Conservation (phyloP, 768 basidiomycete species). For the Rhizopogon salebrosus region DNA sequence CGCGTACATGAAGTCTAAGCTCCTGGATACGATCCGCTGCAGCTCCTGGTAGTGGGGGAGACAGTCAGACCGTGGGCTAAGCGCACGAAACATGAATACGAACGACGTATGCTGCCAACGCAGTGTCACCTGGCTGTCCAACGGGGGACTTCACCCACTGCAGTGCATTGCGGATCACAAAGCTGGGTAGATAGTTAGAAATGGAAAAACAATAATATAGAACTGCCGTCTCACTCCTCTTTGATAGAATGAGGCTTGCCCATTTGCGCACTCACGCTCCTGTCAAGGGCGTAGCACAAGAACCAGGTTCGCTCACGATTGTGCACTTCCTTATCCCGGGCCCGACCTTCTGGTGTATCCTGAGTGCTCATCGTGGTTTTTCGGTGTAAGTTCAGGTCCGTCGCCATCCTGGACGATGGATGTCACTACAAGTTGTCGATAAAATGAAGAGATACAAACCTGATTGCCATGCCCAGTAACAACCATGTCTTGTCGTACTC, state of each 20-base stretch:
- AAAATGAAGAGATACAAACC: constrained; percentile 36
- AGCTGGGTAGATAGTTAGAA: constrained; percentile 38
- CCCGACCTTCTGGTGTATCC: constrained; percentile 75
- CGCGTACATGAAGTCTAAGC: constrained; percentile 87
- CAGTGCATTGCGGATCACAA: constrained; percentile 77
- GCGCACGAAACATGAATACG: constrained; percentile 21
- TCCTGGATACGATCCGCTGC: constrained; percentile 84
- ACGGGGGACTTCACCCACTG: constrained; percentile 69
- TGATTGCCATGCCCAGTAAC: constrained; percentile 79
- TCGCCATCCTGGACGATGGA: constrained; percentile 68
- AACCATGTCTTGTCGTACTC: constrained; percentile 97
- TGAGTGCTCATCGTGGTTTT: constrained; percentile 58
- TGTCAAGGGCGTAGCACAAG: constrained; percentile 78
- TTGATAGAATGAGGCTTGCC: constrained; percentile 91
- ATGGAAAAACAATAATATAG: background rate
- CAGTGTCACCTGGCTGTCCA: constrained; percentile 60
- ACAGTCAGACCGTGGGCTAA: constrained; percentile 3
- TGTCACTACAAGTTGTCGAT: constrained; percentile 5
- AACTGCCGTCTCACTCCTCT: constrained; percentile 76
- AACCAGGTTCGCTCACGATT: constrained; percentile 97
- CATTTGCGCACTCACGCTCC: constrained; percentile 93
- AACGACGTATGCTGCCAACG: constrained; percentile 75
- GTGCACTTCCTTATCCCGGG: constrained; percentile 79
- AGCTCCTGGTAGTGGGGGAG: constrained; percentile 50
- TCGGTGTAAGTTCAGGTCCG: constrained; percentile 91